Percentiles rank a stretch among this genome's conserved stretches.
phyloP scores from a whole-genome alignment of 2,329 filamentous ascomycete genomes.

The Ophiocordyceps camponoti-floridani region DNA sequence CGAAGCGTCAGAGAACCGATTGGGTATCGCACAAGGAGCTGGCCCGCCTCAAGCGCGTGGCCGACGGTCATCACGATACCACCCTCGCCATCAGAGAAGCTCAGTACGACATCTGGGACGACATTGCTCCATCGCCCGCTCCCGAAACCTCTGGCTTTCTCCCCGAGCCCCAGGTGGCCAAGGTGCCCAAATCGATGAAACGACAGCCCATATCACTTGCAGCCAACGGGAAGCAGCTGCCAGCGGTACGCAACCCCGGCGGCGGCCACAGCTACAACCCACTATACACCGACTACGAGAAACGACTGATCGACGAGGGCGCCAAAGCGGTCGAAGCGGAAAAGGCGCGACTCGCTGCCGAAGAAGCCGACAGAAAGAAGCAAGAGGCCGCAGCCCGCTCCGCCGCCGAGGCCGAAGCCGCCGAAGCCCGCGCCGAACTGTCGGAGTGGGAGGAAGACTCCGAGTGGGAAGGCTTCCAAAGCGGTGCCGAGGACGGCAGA shows the following conservation, averaged over 20 bases:
- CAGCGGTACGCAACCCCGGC: conserved; percentile 60
- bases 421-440: conserved; percentile 44
- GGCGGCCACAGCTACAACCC: conserved; percentile 91
- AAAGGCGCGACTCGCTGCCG: conserved; percentile 49
- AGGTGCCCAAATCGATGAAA: conserved; percentile 58
- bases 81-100: conserved; percentile 40
- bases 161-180: conserved; percentile 44
- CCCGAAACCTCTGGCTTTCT: conserved; percentile 35
- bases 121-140: conserved; percentile 21
- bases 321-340: conserved; percentile 66
- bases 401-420: conserved; percentile 57
- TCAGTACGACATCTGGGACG: conserved; percentile 65
- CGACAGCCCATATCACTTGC: conserved; percentile 64
- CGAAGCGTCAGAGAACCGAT: conserved; percentile 59
- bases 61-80: conserved; percentile 48
- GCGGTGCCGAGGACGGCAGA: conserved; percentile 53
- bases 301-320: conserved; percentile 55
- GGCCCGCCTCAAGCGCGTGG: conserved; percentile 57
- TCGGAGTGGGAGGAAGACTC: conserved; percentile 73
- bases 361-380: conserved; percentile 47
- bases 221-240: conserved; percentile 63
- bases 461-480: conserved; percentile 81
- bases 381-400: conserved; percentile 51
- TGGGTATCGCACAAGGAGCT: conserved; percentile 80
- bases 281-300: conserved; percentile 68